Conservation (phyloP, 2,329 filamentous ascomycete species). For the Bipolaris gigantea region DNA sequence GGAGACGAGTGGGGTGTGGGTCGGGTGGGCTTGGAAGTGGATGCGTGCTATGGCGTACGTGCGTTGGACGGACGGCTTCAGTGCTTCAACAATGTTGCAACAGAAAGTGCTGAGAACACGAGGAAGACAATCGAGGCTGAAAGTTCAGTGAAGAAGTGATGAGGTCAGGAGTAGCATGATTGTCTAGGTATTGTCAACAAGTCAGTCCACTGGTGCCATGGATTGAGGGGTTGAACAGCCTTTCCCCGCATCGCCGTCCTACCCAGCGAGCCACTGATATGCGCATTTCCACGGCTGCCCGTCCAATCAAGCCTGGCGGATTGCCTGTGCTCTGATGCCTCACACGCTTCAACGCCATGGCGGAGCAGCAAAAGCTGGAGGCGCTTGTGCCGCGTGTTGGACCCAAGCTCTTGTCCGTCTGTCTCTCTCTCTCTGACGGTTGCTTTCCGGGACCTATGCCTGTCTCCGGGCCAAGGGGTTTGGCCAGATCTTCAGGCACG, state of each 20-base stretch:
- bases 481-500: constrained; percentile 18
- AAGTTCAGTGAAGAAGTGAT: constrained; percentile 9
- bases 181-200: constrained; percentile 6
- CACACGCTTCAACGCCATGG: constrained; percentile 2
- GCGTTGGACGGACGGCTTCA: constrained; percentile 1
- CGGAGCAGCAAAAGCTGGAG: constrained; percentile 4
- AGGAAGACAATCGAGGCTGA: constrained; percentile 13
- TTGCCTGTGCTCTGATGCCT: constrained; percentile 12
- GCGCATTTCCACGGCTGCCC: constrained; percentile 8
- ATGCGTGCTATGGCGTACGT: constrained; percentile 6
- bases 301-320: constrained; percentile 22
- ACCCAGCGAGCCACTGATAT: constrained; percentile 20
- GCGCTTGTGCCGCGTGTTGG: constrained; percentile 12
- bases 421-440: background rate
- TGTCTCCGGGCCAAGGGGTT: background rate
- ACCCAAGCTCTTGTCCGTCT: background rate
- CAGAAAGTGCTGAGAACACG: background rate
- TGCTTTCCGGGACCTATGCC: background rate
- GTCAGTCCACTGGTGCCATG: constrained; percentile 22
- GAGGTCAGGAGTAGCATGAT: constrained; percentile 3
- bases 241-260: constrained; percentile 32
- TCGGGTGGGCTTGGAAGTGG: constrained; percentile 9
- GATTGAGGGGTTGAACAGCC: constrained; percentile 26
- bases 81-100: constrained; percentile 4
- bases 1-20: constrained; percentile 15